These are phyloP conservation scores for Melanopsichium pennsylvanicum DNA, from an alignment of 1,284 basidiomycete species.

Conservation along the genomic window DNA sequence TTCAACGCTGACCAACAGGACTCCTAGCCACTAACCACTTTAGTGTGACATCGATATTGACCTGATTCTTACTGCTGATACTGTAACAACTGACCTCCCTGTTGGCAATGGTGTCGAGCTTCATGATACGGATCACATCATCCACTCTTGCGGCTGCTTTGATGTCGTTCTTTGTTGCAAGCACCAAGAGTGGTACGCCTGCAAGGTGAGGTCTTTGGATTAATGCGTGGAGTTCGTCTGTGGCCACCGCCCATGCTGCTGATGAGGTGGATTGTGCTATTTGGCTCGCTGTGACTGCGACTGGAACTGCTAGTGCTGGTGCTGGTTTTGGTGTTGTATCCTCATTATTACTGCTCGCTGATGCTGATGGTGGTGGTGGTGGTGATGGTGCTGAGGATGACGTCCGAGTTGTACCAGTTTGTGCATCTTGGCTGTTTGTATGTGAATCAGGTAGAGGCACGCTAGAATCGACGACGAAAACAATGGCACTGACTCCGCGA, in stretches of 20 bases:
- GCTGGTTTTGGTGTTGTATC: neutral
- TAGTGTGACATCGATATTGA: constrained; percentile 76
- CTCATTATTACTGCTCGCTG: constrained; percentile 4
- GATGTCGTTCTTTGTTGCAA: constrained; percentile 96
- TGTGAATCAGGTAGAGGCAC: constrained; percentile 16
- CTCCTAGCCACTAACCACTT: constrained; percentile 68
- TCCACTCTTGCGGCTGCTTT: constrained; percentile 81
- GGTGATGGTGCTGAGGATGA: constrained; percentile 2
- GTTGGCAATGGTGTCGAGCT: constrained; percentile 71
- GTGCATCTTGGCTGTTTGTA: neutral
- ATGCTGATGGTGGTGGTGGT: neutral
- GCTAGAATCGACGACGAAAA: constrained; percentile 72
- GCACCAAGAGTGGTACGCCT: constrained; percentile 87
- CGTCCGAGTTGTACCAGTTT: neutral
- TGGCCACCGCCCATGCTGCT: constrained; percentile 71
- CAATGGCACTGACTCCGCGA: constrained; percentile 88
- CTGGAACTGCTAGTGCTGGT: neutral
- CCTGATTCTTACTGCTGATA: constrained; percentile 83
- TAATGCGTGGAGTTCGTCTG: constrained; percentile 88
- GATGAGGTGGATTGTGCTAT: constrained; percentile 13
- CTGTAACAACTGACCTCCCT: constrained; percentile 69
- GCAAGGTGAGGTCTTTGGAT: constrained; percentile 77
- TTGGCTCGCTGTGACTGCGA: neutral
- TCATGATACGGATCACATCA: constrained; percentile 85
- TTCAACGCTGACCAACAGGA: constrained; percentile 42